phyloP scores from a whole-genome alignment of 2,329 filamentous ascomycete species.

The Chalara sp. region DNA sequence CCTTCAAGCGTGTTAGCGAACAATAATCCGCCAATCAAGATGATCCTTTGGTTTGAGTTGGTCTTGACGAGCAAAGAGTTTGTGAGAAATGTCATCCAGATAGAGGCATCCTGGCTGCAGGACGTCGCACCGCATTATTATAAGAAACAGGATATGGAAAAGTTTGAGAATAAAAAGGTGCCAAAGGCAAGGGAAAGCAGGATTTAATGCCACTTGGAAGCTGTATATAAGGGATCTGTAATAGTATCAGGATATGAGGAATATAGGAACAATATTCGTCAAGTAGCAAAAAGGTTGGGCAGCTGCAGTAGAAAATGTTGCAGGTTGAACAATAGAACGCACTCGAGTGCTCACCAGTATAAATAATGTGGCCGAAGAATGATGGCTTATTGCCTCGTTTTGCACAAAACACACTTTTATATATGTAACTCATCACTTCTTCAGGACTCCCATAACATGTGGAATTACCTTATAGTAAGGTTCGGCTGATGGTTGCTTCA shows the following conservation, averaged over 20 bases:
- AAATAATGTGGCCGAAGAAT: too few relatives aligned
- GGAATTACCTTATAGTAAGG: conserved; percentile 19
- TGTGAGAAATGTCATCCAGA: conserved; percentile 80
- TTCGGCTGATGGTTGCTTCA: conserved; percentile 17
- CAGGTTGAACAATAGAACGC: too few relatives aligned
- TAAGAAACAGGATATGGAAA: conserved; percentile 84
- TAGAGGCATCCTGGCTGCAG: conserved; percentile 76
- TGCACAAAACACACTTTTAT: too few relatives aligned
- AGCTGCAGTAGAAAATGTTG: too few relatives aligned
- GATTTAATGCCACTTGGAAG: background rate
- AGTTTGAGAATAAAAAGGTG: conserved; percentile 72
- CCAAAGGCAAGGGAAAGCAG: conserved; percentile 40
- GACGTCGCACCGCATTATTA: conserved; percentile 94
- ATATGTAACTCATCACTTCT: conserved; percentile 13
- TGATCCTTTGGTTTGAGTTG: conserved; percentile 81
- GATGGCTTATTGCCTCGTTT: too few relatives aligned
- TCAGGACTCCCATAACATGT: conserved; percentile 19
- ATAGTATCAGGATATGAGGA: conserved; percentile 7
- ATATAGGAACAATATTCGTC: background rate
- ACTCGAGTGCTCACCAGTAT: too few relatives aligned
- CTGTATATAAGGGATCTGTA: too few relatives aligned
- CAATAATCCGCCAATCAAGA: conserved; percentile 67
- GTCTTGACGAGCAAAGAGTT: conserved; percentile 86
- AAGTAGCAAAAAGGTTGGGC: too few relatives aligned
- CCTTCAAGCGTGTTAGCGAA: conserved; percentile 78